phyloP scores from a whole-genome alignment of 345 rosid genomes.

The Boechera divaricarpa region DNA sequence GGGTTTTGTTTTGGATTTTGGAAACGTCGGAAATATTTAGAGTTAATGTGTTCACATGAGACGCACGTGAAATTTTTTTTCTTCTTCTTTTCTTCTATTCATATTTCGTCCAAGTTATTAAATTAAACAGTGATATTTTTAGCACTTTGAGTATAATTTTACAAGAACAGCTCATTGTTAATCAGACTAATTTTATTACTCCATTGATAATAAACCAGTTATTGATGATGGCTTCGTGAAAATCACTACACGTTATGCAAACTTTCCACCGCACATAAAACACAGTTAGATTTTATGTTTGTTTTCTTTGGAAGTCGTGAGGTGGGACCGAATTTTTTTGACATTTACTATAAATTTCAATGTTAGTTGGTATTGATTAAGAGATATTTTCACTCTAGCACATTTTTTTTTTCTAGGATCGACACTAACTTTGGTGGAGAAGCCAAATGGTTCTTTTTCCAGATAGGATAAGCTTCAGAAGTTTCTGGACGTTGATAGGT shows the following conservation, averaged over 20 bases:
- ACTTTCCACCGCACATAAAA: not conserved
- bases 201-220: not conserved
- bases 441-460: too few species aligned
- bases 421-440: too few species aligned
- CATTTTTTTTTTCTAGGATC: too few species aligned
- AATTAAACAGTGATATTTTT: too few species aligned
- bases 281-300: slow-evolving; percentile 13
- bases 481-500: too few species aligned
- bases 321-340: slow-evolving; percentile 5
- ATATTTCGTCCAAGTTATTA: not conserved
- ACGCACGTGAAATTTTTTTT: slow-evolving; percentile 23
- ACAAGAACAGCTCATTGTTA: slow-evolving; percentile 17
- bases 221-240: slow-evolving; percentile 1
- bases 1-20: not conserved
- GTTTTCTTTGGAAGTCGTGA: slow-evolving; percentile 25
- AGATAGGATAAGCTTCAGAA: too few species aligned
- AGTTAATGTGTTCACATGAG: slow-evolving; percentile 33
- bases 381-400: too few species aligned
- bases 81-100: not conserved
- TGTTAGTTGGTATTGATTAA: not conserved
- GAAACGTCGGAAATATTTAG: slow-evolving; percentile 38
- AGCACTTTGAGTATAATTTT: slow-evolving; percentile 3
- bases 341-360: not conserved
- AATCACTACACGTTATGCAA: slow-evolving; percentile 20
- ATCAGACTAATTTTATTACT: not conserved